Base-by-base conservation (phyloP, 1,284 basidiomycete species). In the Meripilus lineatus region DNA sequence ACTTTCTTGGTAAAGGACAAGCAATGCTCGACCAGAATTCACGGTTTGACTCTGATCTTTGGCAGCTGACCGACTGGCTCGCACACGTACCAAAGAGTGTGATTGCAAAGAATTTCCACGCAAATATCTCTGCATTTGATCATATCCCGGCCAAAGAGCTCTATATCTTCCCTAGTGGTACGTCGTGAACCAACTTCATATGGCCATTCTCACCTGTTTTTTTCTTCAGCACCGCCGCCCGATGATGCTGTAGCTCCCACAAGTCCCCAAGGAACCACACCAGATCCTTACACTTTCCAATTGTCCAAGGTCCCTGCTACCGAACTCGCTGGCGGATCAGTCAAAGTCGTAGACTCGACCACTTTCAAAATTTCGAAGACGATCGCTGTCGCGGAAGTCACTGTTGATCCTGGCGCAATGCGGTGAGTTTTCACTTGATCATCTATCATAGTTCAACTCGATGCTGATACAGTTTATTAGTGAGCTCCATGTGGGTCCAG, bases 331-430 rank as follows among this genome's bases (percentile, higher is more conserved):
- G 86, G 85, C 1, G 84, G 86, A 28, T 66, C 71, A 0, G 75
- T 81, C 28, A 85, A 80, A 56, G 70, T 83, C 22, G 72, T 79
- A 4, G 81, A 87, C 57, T 75, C 75, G 0, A 69, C 71, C 6
- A 75, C 57, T 18, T 74, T 77, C 55, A 62, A 63, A 6, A 64
- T 77, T 20, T 73, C 81, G 1, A 77, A 62, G 33, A 74, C 75
- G 1, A 82, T 85, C 40, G 71, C 82, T 15, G 80, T 75, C 3
- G 80, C 81, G 3, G 79, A 84, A 52, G 77, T 89, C 13, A 78
- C 72, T 2, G 75, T 88, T 23, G 72, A 84, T 46, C 79, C 81
- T 21, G 82, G 83, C 37, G 81, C 73, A 22, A 78, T 87, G 50
- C 57, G 61, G 58, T 58, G 15, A 10, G 46, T 40, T 8, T 15